These are phyloP conservation scores for Rhizopogon vulgaris DNA, from an alignment of 768 basidiomycete genomes.

Conservation along the genomic window DNA sequence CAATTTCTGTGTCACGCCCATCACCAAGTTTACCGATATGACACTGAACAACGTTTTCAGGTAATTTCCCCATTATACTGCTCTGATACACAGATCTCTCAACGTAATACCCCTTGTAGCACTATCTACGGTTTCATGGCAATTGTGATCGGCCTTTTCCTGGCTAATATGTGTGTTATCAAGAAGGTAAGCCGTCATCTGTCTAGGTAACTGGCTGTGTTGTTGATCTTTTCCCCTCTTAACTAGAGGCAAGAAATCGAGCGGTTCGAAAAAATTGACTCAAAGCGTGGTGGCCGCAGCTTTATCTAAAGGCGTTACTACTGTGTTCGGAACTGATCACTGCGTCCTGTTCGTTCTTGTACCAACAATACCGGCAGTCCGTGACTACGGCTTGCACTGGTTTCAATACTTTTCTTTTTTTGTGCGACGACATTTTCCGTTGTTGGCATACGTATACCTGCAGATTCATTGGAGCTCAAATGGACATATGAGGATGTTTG, in stretches of 20 bases:
- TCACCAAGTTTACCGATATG: conserved; percentile 61
- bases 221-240: conserved; percentile 6
- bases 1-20: conserved; percentile 68
- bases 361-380: neutral
- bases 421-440: neutral
- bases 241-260: conserved; percentile 69
- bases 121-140: conserved; percentile 82
- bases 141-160: conserved; percentile 64
- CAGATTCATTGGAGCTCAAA: neutral
- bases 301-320: conserved; percentile 55
- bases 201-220: neutral
- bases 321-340: neutral
- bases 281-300: conserved; percentile 79
- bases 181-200: conserved; percentile 48
- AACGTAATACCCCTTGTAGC: conserved; percentile 21
- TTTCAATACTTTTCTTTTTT: neutral
- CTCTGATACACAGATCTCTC: neutral
- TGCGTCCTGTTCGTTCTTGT: neutral
- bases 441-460: neutral
- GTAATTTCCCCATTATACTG: conserved; percentile 36
- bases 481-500: neutral
- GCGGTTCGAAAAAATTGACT: conserved; percentile 85
- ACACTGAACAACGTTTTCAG: conserved; percentile 82
- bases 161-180: conserved; percentile 82
- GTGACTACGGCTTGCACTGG: neutral